Base-by-base conservation (phyloP, 345 rosid genomes). In the Hibiscus mutabilis region DNA sequence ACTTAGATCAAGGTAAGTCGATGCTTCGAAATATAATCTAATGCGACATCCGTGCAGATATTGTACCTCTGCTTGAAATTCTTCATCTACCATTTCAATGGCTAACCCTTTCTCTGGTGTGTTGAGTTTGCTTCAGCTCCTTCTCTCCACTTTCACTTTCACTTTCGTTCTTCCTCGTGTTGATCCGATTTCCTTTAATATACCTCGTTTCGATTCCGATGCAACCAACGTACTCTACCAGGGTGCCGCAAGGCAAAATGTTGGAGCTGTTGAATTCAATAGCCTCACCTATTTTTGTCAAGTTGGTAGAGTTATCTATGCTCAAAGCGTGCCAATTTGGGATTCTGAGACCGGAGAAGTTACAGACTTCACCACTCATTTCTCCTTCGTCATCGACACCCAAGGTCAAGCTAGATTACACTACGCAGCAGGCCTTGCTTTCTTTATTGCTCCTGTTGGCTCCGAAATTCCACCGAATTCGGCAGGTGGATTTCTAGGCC, bases 261-360 rank as follows among this genome's bases (percentile, higher is more conserved):
- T 59, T 57, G 83, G 83, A 2, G 57, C 68, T 31, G 51, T 82
- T 11, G 80, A 82, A 16, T 69, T 82, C 13, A 83, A 77, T 40
- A 66, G 66, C 4, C 53, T 12, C 5, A 21, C 42, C 18, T 79
- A 79, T 35, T 0, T 31, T 0, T n/a, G 64, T 65, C 83, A 63
- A 13, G 76, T 80, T 3, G 87, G 85, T 49, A 56, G 79, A 37
- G 83, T 78, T 46, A 65, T 77, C 3, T 80, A 76, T 22, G 57
- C 81, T 12, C 42, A 73, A 4, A 67, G 12, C 7, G 4, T 83
- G n/a, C 74, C n/a, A 6, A 47, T 76, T 44, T 81, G 76, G 85
- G 81, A 82, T 24, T 58, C 79, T 2, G 7, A 24, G 3, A 49
- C 82, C 7, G 60, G 70, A 29, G 53, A 69, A 61, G 21, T 71